Evolutionary conservation across 768 basidiomycete genomes (phyloP).

Genomic region (Panaeolus cyanescens): DNA sequence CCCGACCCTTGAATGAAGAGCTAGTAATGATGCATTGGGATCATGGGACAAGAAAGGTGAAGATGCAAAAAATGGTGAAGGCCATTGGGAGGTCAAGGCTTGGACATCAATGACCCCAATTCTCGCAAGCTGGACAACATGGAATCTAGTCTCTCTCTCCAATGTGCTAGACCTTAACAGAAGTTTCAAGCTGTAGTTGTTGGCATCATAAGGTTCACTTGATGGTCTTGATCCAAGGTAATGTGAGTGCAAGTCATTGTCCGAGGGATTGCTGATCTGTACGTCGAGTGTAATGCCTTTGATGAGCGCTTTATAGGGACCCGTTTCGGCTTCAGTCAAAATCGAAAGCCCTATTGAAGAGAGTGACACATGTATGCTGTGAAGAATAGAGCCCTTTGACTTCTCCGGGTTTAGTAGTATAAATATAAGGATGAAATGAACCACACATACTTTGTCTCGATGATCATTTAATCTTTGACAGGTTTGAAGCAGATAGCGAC

Average conservation of each 20-base stretch:
- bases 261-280: conserved; percentile 48
- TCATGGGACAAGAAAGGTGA: conserved; percentile 56
- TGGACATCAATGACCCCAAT: conserved; percentile 42
- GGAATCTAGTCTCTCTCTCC: conserved; percentile 39
- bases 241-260: conserved; percentile 46
- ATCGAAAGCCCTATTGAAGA: conserved; percentile 48
- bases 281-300: conserved; percentile 40
- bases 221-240: conserved; percentile 49
- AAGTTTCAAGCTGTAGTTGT: conserved; percentile 49
- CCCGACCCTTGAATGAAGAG: conserved; percentile 44
- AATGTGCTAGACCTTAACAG: conserved; percentile 44
- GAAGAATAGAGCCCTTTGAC: conserved; percentile 50
- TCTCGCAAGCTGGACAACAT: conserved; percentile 42
- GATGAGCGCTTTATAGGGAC: conserved; percentile 45
- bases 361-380: conserved; percentile 42
- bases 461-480: conserved; percentile 39
- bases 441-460: conserved; percentile 37
- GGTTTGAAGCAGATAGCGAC: conserved; percentile 36
- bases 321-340: conserved; percentile 29
- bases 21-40: conserved; percentile 58
- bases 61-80: conserved; percentile 51
- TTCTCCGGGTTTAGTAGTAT: conserved; percentile 19
- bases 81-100: conserved; percentile 60
- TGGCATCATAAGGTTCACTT: conserved; percentile 40
- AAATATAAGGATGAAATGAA: not conserved